Conservation (phyloP, 1,284 basidiomycete species). For the Ganoderma boninense region DNA sequence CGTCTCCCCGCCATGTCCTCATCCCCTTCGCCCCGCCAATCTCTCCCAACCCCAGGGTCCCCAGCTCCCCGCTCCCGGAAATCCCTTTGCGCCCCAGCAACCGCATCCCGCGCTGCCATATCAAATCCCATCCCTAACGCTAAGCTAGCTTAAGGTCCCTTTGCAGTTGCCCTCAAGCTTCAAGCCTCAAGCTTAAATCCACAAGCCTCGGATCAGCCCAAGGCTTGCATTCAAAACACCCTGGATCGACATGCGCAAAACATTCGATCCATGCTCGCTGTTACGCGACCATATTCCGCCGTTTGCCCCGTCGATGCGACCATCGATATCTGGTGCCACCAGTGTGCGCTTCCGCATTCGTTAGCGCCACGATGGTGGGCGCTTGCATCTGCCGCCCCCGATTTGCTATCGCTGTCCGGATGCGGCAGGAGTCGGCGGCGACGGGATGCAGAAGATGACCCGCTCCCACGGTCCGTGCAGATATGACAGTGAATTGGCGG, state of each 20-base stretch:
- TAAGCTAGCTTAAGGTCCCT: neutral
- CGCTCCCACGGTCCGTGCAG: neutral
- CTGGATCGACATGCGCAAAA: neutral
- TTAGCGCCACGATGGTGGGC: neutral
- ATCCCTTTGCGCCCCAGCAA: neutral
- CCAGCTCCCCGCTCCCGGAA: neutral
- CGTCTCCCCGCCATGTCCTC: neutral
- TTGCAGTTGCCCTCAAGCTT: neutral
- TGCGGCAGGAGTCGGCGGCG: neutral
- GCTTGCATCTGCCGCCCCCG: neutral
- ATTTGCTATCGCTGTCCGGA: neutral
- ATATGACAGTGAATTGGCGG: neutral
- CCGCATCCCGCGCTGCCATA: neutral
- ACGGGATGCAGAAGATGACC: neutral
- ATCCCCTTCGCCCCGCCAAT: slow-evolving; percentile 5
- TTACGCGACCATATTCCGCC: neutral
- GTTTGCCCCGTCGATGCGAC: neutral
- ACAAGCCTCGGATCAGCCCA: neutral
- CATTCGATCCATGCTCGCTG: neutral
- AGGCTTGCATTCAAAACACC: neutral
- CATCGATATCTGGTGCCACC: neutral
- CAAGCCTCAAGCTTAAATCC: neutral
- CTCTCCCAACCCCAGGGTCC: slow-evolving; percentile 4
- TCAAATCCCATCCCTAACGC: neutral
- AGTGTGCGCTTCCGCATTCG: neutral